Percentiles rank a stretch among this genome's conserved stretches.
Evolutionary conservation across 129 eudicot genomes (phyloP).

Genomic region (Lactuca sativa): DNA sequence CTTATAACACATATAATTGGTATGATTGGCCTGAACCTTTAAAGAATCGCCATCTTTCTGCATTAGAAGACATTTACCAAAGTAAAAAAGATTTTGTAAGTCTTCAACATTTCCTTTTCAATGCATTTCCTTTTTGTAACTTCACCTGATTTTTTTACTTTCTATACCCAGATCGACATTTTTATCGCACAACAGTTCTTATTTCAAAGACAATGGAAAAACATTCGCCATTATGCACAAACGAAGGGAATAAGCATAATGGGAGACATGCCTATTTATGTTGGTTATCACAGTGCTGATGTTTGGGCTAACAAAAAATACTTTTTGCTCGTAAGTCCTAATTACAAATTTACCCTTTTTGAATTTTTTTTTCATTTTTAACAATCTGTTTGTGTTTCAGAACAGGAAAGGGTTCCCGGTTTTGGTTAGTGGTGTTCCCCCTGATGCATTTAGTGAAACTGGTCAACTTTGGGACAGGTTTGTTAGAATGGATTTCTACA

Average conservation of each 20-base stretch:
- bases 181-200: slow-evolving; percentile 88
- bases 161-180: slow-evolving; percentile 65
- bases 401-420: slow-evolving; percentile 74
- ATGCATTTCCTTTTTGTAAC: slow-evolving; percentile 19
- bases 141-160: slow-evolving; percentile 16
- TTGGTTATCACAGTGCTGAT: slow-evolving; percentile 97
- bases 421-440: slow-evolving; percentile 96
- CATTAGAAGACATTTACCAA: slow-evolving; percentile 75
- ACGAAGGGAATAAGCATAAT: slow-evolving; percentile 78
- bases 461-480: slow-evolving; percentile 99
- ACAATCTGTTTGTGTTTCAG: slow-evolving; percentile 46
- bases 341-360: neutral
- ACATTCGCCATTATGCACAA: slow-evolving; percentile 67
- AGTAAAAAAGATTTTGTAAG: slow-evolving; percentile 83
- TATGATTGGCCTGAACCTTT: slow-evolving; percentile 96
- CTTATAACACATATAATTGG: slow-evolving; percentile 66
- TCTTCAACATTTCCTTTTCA: slow-evolving; percentile 11
- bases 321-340: slow-evolving; percentile 69
- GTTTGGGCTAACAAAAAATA: slow-evolving; percentile 97
- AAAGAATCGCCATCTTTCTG: slow-evolving; percentile 90
- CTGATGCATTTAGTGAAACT: slow-evolving; percentile 99
- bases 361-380: slow-evolving; percentile 7
- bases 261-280: slow-evolving; percentile 99
- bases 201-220: slow-evolving; percentile 95
- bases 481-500: neutral